Percentiles rank a stretch among this genome's conserved stretches.
Conservation (phyloP, 2,329 filamentous ascomycete species). For the Zymoseptoria ardabiliae region DNA sequence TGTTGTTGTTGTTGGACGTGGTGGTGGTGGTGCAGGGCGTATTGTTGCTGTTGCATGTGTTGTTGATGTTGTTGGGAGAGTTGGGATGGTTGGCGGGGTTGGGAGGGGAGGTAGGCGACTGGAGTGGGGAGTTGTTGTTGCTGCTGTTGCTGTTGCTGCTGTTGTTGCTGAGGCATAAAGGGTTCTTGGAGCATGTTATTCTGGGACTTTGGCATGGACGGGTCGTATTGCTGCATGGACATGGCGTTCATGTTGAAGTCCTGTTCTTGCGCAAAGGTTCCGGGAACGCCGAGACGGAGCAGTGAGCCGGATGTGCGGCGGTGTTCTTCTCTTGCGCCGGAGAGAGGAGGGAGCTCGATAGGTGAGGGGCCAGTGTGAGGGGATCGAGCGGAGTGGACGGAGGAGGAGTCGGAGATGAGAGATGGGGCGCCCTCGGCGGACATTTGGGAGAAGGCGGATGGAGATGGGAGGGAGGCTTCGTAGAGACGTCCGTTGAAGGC, state of each 20-base stretch:
- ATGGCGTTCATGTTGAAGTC: constrained; percentile 27
- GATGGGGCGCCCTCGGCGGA: constrained; percentile 60
- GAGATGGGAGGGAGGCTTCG: constrained; percentile 57
- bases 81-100: constrained; percentile 19
- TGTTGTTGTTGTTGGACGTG: too few relatives aligned
- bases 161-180: constrained; percentile 20
- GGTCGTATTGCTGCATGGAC: constrained; percentile 23
- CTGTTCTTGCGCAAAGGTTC: constrained; percentile 25
- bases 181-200: constrained; percentile 31
- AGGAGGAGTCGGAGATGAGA: constrained; percentile 59
- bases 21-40: constrained; percentile 21
- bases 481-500: constrained; percentile 19
- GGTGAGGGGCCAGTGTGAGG: constrained; percentile 39
- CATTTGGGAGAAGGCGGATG: constrained; percentile 53
- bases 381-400: constrained; percentile 36
- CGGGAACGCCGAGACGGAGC: constrained; percentile 32
- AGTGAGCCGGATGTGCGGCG: constrained; percentile 27
- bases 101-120: constrained; percentile 20
- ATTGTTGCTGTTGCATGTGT: constrained; percentile 19
- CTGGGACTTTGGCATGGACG: constrained; percentile 20
- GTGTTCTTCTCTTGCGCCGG: constrained; percentile 23
- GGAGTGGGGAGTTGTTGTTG: constrained; percentile 20
- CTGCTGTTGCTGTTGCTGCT: constrained; percentile 9
- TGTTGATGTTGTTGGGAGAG: constrained; percentile 8
- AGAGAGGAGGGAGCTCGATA: constrained; percentile 39